Percentiles rank a stretch among this genome's conserved stretches.
These are phyloP conservation scores for Castanea sativa DNA, from an alignment of 306 rosid species.

Conservation along the genomic window DNA sequence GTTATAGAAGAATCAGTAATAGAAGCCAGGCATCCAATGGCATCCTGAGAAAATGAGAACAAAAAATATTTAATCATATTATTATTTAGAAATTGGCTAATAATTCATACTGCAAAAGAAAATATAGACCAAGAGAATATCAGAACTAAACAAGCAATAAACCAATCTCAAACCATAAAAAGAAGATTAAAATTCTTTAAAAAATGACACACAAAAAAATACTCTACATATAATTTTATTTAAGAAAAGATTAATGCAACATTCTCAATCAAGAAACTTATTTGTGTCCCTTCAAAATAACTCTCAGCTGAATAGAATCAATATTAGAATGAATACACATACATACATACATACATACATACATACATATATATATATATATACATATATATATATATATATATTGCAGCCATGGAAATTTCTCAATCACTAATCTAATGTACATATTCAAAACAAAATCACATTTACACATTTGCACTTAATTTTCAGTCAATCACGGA, in stretches of 20 bases:
- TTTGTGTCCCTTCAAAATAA: no score
- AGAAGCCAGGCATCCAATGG: constrained; percentile 83
- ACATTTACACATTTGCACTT: neutral
- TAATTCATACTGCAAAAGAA: constrained; percentile 2
- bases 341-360: neutral
- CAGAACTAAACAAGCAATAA: constrained; percentile 13
- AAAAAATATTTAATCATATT: neutral
- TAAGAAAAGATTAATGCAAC: no score
- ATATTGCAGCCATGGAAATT: neutral
- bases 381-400: neutral
- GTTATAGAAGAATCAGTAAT: constrained; percentile 64
- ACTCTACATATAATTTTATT: neutral
- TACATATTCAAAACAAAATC: neutral
- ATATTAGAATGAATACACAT: neutral
- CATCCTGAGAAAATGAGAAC: constrained; percentile 51
- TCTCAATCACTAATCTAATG: neutral
- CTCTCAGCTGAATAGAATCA: no score
- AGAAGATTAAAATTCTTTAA: neutral
- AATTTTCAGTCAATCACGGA: neutral
- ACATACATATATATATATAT: neutral
- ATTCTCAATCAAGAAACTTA: no score
- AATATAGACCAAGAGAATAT: constrained; percentile 8
- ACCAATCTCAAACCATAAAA: neutral
- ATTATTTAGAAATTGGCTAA: constrained; percentile 6
- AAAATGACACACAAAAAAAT: neutral